Base-by-base conservation (phyloP, 371 early-diverging fungal genomes). In the Zopfochytrium polystomum region DNA sequence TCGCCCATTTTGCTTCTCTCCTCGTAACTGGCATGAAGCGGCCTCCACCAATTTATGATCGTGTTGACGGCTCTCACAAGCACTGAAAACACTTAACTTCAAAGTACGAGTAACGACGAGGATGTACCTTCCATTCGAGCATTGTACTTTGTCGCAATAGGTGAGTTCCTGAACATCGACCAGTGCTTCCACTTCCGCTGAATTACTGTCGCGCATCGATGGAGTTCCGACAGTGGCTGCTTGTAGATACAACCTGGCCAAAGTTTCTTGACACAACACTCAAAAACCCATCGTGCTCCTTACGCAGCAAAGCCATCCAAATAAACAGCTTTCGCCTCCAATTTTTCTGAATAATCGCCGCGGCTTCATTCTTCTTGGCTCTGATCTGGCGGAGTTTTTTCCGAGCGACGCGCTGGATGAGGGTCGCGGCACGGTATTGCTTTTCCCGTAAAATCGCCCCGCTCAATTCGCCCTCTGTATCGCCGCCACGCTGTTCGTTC, bases 21-120 rank as follows among this genome's bases (percentile, higher is more conserved):
- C n/a, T n/a, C n/a, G n/a, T n/a, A n/a, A n/a, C 62, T 46, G 15
- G 32, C 18, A 58, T 63, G 63, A 2, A 74, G 60, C 15, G 80
- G 77, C 13, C 78, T 64, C 80, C 80, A 80, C 80, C 80, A 80
- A 2, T 25, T 25, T 33, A 68, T 67, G 54, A 80, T 80, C 20
- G 15, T 63, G 55, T 67, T 68, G 32, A 68, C 76, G 3, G 77
- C 72, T 1, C 23, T 42, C 25, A 64, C 47, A 51, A 77, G 31
- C 44, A 63, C 72, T 73, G 43, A 38, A 45, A 9, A 48, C 7
- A 48, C 7, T 7, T 26, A 26, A 23, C 7, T 23, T 2, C 60
- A 45, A 23, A 2, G 20, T 43, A 26, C 22, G 13, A 18, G 20
- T 3, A 53, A 43, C 6, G 32, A 11, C 30, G 0, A 7, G 18